These are phyloP conservation scores for Cladosporium sp. DNA, from an alignment of 2,329 filamentous ascomycete species.

Conservation along the genomic window DNA sequence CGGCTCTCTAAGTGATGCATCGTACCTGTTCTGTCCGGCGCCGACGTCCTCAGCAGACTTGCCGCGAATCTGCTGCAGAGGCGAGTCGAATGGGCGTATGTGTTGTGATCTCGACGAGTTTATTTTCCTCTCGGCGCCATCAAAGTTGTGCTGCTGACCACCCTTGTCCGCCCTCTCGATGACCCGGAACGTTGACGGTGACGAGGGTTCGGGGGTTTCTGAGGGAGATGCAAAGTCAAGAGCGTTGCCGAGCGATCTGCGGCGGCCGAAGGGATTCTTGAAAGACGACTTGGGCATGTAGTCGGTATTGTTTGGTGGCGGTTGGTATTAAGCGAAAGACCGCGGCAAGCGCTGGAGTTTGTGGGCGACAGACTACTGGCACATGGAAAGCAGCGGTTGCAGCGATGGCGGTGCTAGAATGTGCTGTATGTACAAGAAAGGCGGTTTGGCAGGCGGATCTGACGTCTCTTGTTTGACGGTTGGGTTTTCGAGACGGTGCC, in stretches of 20 bases:
- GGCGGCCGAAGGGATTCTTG: slow-evolving; percentile 48
- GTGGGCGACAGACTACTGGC: slow-evolving; percentile 11
- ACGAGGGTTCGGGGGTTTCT: slow-evolving; percentile 15
- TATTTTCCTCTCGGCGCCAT: slow-evolving; percentile 16
- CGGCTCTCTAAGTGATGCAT: slow-evolving; percentile 4
- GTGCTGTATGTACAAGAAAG: slow-evolving; percentile 16
- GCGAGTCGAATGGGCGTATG: slow-evolving; percentile 33
- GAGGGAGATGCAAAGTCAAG: slow-evolving; percentile 34
- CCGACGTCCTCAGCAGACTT: slow-evolving; percentile 31
- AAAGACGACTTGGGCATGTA: slow-evolving; percentile 51
- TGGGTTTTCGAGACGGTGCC: slow-evolving; percentile 7
- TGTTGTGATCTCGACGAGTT: slow-evolving; percentile 21
- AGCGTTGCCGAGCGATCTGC: slow-evolving; percentile 51
- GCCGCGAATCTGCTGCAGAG: slow-evolving; percentile 30
- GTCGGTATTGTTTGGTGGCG: slow-evolving; percentile 20
- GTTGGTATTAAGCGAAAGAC: slow-evolving; percentile 6
- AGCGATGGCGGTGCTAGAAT: slow-evolving; percentile 3
- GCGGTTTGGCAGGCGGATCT: slow-evolving; percentile 5
- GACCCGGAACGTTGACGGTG: slow-evolving; percentile 48
- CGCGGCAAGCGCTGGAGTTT: slow-evolving; percentile 6
- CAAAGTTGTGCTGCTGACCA: slow-evolving; percentile 31
- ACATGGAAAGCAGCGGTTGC: slow-evolving; percentile 14
- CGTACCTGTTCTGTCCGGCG: slow-evolving; percentile 30
- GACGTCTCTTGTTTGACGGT: slow-evolving; percentile 14
- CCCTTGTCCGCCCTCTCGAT: slow-evolving; percentile 48